Base-by-base conservation (phyloP, 139 green algal species). In the Edaphochlamys debaryana region DNA sequence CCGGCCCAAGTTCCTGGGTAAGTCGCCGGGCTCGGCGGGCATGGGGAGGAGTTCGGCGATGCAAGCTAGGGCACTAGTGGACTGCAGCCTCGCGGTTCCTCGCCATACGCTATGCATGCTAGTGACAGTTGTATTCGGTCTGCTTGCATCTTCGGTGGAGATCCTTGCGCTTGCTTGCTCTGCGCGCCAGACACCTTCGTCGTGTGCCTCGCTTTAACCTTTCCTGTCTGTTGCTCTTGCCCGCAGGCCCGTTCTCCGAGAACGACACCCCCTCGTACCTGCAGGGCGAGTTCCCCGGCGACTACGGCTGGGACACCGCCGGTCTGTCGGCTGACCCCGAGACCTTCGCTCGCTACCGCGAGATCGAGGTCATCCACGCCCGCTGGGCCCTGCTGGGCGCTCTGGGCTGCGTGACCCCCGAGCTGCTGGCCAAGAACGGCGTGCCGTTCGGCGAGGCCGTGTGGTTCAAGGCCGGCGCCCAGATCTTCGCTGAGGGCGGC, bases 231-330 rank as follows among this genome's bases (percentile, higher is more conserved):
- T 0, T 50, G 34, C 19, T 40, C 40, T 67, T 0, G 0, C 60
- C 2, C 36, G 32, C 77, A 90, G 95, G 95, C 69, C 92, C 94
- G 70, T 98, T 96, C 94, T 94, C 88, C 58, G 91, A 95, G 79
- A 82, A 86, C 67, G 80, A 88, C 60, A 89, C 81, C 82, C 95
- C 95, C 40, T 67, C 81, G 34, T 97, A 98, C 95, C 91, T 98
- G 74, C 97, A 86, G 58, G 95, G 92, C 71, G 90, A 94, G 94
- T 98, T 94, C 95, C 90, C 96, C 79, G 96, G 96, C 87, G 96
- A 98, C 96, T 98, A 98, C 87, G 96, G 96, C 88, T 99, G 96
- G 96, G 96, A 99, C 93, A 98, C 96, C 69, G 95, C 94, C 77
- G 96, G 96, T 79, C 94, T 99, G 85, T 99, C 96, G n/a, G 94